Base-by-base conservation (phyloP, 1,139 yeast genomes). In the Zygosaccharomyces sapae region DNA sequence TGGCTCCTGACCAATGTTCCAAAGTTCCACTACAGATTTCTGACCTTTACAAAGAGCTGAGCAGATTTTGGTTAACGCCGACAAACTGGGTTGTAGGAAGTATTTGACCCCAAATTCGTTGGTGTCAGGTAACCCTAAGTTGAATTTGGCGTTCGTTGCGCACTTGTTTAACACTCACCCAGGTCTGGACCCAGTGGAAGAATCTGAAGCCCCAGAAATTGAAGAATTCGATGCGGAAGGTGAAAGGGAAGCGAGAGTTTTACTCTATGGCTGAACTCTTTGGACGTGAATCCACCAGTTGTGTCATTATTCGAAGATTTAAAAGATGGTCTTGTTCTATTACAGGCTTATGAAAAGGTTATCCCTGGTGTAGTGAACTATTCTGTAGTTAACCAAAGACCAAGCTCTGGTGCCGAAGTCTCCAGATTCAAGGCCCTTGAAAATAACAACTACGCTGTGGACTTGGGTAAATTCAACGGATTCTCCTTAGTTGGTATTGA, bases 161-260 rank as follows among this genome's bases (percentile, higher is more conserved):
- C 95, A 92, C 66, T 75, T 92, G 64, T 92, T 92, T 77, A 92
- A 92, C 72, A 90, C 96, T 3, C 83, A 88, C 63, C 99, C 99
- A 44, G 97, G 98, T 44, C 77, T 92, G 59, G 97, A 89, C 53
- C 97, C 98, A 53, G 80, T 92, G 56, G 95, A 88, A 63, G 98
- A 92, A 69, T 80, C 76, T 51, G 98, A 92, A 67, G 84, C 82
- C 61, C 85, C 86, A 25, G 94, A 84, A 62, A 86, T 90, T 58
- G 86, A 80, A 63, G 98, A 89, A 58, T 92, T 94, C 62, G 99
- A 92, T 67, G 98, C 98, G 13, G 98, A 94, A 71, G 99, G 99
- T 54, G 99, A 92, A 72, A 85, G 98, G 72, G 99, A 92, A 72
- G 98, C 98, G 1, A 81, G 99, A 67, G 99, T 92, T 4, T 92